Base-by-base conservation (phyloP, 495 filamentous ascomycete genomes). In the Physcia stellaris region DNA sequence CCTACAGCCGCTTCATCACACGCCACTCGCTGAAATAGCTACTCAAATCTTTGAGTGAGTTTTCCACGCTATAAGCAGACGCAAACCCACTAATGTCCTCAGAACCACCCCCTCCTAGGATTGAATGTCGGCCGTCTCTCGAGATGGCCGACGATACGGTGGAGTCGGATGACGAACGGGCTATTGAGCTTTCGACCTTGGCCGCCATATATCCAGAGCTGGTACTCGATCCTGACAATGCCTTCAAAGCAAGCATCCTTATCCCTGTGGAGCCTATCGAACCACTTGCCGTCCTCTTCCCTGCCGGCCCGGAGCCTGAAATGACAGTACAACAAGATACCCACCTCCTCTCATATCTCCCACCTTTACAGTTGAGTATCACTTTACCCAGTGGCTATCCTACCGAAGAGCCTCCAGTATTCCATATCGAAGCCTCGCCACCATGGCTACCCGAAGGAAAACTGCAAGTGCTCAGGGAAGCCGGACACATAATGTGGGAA, bases 151-250 rank as follows among this genome's bases (percentile, higher is more conserved):
- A 50, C 51, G 61, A 60, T 15, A 11, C 24, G 9, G 45, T 49
- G 23, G 70, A 67, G 37, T 21, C 22, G 24, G 75, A 77, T 17
- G 80, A 84, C 50, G 73, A 80, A 43, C 83, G 90, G 39, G 67
- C 77, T 13, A 65, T 78, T 12, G 90, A 98, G 59, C 67, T 98
- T 34, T 75, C 71, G 32, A 75, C 86, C n/a, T 75, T 96, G 31
- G 65, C 68, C 11, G 81, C 86, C 49, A 96, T 98, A 45, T 98
- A 74, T 46, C 88, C 88, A 15, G 90, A 98, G 56, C 73, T 94
- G 12, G 63, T 66, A 22, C 57, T 81, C 23, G 67, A 75, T 37
- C 60, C 70, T 3, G 30, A 22, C 19, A 57, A 77, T 45, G 71
- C 71, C 2, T 80, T 77, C 53, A 68, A 66, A 35, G 75, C 83